Evolutionary conservation across 768 basidiomycete genomes (phyloP).

Genomic region (Russula earlei): DNA sequence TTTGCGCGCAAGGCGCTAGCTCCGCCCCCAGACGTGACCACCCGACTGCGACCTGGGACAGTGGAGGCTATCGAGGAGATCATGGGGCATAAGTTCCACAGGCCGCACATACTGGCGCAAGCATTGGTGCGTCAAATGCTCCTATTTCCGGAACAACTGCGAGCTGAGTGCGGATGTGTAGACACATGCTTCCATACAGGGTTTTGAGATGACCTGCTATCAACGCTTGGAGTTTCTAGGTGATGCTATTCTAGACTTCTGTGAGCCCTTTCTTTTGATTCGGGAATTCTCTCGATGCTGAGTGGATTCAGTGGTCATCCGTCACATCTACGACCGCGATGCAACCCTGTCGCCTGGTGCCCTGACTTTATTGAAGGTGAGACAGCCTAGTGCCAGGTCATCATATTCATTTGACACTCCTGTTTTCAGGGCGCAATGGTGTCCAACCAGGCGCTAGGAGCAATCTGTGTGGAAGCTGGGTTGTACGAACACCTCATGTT

Average conservation of each 20-base stretch:
- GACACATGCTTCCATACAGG: constrained; percentile 60
- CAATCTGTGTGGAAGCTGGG: constrained; percentile 62
- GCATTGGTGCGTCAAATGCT: constrained; percentile 49
- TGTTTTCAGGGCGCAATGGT: constrained; percentile 68
- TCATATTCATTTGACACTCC: not conserved
- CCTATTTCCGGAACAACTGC: not conserved
- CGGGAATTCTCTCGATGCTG: constrained; percentile 6
- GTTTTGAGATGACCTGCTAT: constrained; percentile 48
- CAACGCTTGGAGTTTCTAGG: constrained; percentile 80
- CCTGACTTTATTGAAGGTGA: constrained; percentile 71
- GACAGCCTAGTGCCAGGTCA: not conserved
- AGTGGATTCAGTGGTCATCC: constrained; percentile 51
- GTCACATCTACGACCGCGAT: constrained; percentile 57
- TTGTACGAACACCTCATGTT: constrained; percentile 53
- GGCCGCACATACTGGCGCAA: constrained; percentile 56
- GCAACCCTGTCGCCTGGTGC: constrained; percentile 60
- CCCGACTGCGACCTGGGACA: constrained; percentile 39
- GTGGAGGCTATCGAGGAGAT: constrained; percentile 51
- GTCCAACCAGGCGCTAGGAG: constrained; percentile 67
- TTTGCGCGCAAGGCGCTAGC: constrained; percentile 42
- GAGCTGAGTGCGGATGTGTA: constrained; percentile 25
- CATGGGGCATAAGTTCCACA: constrained; percentile 51
- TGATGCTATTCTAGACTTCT: constrained; percentile 76
- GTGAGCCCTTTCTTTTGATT: constrained; percentile 34
- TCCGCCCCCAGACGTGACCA: constrained; percentile 35